Evolutionary conservation across 1,284 basidiomycete genomes (phyloP), one percentile per base, ranked within the genome.

Genomic region (Trametes polyzona): DNA sequence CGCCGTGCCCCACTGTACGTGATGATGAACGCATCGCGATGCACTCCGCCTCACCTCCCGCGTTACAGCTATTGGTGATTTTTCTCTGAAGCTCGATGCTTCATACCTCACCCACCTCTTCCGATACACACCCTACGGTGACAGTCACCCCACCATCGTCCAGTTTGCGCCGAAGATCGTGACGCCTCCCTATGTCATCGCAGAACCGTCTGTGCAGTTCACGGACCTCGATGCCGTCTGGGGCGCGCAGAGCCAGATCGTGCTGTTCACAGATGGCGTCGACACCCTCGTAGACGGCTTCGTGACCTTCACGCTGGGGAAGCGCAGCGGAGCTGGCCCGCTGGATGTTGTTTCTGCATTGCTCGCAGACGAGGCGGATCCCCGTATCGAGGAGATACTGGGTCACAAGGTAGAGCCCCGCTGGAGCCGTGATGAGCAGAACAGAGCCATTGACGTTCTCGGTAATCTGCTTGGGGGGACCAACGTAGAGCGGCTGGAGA

Each of bases 401-500:
- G 51, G 47, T 1, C 56, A 58, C 32, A 17, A 12, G 2, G 19
- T 49, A 8, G 29, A 35, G 2, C 46, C 36, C 11, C 19, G 41
- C 4, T 58, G 47, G 56, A 57, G 51, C 41, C 35, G 47, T 0
- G 2, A 17, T 7, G 33, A 49, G 26, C 40, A 37, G 10, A 58
- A 58, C 32, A 39, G 19, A 14, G 51, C 56, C 14, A 16, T 30
- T 8, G 56, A 58, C 35, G 42, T 58, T 5, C 17, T 58, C 8
- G 56, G 56, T 26, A 58, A 53, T 30, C 29, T 58, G 29, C 36
- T 58, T 16, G 56, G 56, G 6, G 56, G 56, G 1, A 30, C 21
- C 10, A 32, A 53, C 8, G 16, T 35, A 4, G 27, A 39, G 12
- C 48, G 51, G 23, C 35, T 53, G 17, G 51, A 53, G 33, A 46